These are phyloP conservation scores for Chernovozyma aurita DNA, from an alignment of 1,139 yeast species.

Conservation along the genomic window DNA sequence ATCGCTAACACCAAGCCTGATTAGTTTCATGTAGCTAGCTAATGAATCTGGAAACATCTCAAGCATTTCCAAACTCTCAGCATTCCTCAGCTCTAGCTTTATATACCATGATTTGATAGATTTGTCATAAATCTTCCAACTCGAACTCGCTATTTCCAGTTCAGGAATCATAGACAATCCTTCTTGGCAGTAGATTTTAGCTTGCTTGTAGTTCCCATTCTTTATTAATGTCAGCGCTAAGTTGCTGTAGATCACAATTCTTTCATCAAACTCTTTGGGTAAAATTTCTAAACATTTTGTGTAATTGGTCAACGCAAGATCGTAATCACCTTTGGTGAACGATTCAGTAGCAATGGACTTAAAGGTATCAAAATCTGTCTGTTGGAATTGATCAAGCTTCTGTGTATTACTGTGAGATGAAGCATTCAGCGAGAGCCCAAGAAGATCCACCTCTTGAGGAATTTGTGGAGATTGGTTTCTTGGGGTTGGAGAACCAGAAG, in stretches of 20 bases:
- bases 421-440: conserved; percentile 14
- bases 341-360: conserved; percentile 58
- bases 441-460: conserved; percentile 24
- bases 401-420: conserved; percentile 10
- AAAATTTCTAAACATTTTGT: conserved; percentile 56
- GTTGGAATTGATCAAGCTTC: conserved; percentile 37
- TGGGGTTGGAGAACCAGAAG: conserved; percentile 1
- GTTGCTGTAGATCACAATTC: conserved; percentile 71
- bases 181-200: conserved; percentile 47
- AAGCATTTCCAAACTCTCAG: conserved; percentile 77
- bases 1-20: conserved; percentile 61
- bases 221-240: conserved; percentile 67
- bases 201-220: conserved; percentile 68
- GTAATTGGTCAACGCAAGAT: conserved; percentile 59
- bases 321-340: conserved; percentile 79
- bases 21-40: conserved; percentile 52
- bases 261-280: conserved; percentile 62
- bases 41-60: conserved; percentile 69
- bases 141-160: conserved; percentile 19
- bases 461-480: conserved; percentile 3
- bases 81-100: conserved; percentile 65
- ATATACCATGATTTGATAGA: conserved; percentile 66
- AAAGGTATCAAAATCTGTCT: conserved; percentile 51
- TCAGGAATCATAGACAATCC: conserved; percentile 55
- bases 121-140: conserved; percentile 42